Evolutionary conservation across 1,284 basidiomycete genomes (phyloP), one percentile per base, ranked within the genome.

Genomic region (Papiliotrema nemorosa): DNA sequence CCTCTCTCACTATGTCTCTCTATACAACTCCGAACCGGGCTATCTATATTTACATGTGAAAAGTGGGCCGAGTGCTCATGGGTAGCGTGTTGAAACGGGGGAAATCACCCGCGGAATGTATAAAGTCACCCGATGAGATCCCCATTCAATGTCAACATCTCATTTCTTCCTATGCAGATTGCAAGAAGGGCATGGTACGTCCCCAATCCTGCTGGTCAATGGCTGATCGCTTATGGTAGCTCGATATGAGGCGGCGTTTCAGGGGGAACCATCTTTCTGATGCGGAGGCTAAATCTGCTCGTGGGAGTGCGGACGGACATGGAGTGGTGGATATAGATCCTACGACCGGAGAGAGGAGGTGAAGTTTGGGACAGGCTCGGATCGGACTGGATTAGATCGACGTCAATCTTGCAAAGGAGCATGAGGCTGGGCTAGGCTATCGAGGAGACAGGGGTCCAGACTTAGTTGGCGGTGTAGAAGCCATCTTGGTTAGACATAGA

Each of bases 131-230:
- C 2, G 43, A 64, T 31, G 66, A 73, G 41, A 53, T 75, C 20
- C 73, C 73, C 3, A 37, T 70, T 40, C 65, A 69, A 55, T 75
- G 73, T 58, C 66, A 72, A 54, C 69, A 72, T 50, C 55, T 74
- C 31, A 68, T 74, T 41, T 54, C 67, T 10, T 58, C 57, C 26
- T 74, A 69, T 50, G 50, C 67, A n/a, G 71, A 74, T 49, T 75
- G 73, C 52, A 74, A 72, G 54, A 69, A 67, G 44, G 73, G 73
- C 2, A 55, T 75, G 65, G 73, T 75, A 53, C 62, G 70, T 67
- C 16, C 18, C 37, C 40, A 5, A 9, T 33, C 10, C 52, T 39
- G 14, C 21, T 10, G 10, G 12, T 26, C 29, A 12, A 4, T 37
- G 12, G 13, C 5, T 33, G 6, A 2, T 20, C 31, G 24, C 43